These are phyloP conservation scores for Coemansia sp. DNA, from an alignment of 192 early-diverging fungal species.

Conservation along the genomic window DNA sequence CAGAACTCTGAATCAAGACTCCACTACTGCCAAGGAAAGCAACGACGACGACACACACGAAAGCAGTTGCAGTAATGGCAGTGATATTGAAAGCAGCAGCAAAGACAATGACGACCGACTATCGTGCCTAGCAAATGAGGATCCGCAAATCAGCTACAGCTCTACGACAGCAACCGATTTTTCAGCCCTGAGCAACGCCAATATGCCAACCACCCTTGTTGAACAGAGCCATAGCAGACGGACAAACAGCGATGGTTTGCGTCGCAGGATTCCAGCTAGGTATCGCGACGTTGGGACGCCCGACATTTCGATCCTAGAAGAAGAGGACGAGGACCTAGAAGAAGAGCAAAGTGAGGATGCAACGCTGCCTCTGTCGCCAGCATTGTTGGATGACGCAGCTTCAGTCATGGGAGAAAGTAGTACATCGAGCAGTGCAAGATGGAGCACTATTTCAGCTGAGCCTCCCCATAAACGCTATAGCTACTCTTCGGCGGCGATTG, in stretches of 20 bases:
- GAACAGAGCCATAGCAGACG: background rate
- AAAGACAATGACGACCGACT: background rate
- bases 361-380: slow-evolving; percentile 21
- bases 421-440: slow-evolving; percentile 24
- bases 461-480: slow-evolving; percentile 50
- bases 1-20: background rate
- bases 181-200: background rate
- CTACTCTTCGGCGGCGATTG: slow-evolving; percentile 39
- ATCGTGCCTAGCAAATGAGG: background rate
- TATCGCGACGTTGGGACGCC: slow-evolving; percentile 35
- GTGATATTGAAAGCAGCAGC: slow-evolving; percentile 8
- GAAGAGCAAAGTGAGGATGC: background rate
- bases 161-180: slow-evolving; percentile 4
- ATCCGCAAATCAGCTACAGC: background rate
- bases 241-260: slow-evolving; percentile 24
- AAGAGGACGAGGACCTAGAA: slow-evolving; percentile 5
- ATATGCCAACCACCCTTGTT: background rate
- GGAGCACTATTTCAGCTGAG: slow-evolving; percentile 37
- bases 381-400: background rate
- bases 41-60: background rate
- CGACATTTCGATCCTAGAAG: slow-evolving; percentile 19
- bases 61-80: slow-evolving; percentile 5
- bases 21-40: background rate
- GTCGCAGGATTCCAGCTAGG: slow-evolving; percentile 28
- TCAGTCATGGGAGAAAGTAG: slow-evolving; percentile 11